A percentile compares a stretch with the other conserved stretches of the same genome.
Conservation (phyloP, 805 yeast genomes). For the Metschnikowia matae region DNA sequence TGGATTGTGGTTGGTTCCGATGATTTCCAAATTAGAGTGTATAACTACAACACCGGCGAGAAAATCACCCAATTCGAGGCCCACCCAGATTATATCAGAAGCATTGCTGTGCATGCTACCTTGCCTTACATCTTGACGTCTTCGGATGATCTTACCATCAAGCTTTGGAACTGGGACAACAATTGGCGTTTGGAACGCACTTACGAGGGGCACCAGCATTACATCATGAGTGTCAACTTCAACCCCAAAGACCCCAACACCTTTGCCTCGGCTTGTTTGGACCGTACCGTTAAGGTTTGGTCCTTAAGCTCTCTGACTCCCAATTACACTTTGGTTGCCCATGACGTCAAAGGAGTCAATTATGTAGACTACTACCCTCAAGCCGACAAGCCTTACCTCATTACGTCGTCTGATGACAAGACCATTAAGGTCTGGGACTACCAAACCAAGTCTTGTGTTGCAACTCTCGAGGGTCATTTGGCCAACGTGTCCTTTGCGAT, state of each 20-base stretch:
- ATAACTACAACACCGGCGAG: constrained; percentile 93
- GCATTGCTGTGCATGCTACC: constrained; percentile 90
- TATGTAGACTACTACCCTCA: constrained; percentile 96
- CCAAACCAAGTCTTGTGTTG: constrained; percentile 93
- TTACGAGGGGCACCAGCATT: constrained; percentile 94
- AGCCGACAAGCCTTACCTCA: constrained; percentile 93
- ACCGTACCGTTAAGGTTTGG: constrained; percentile 96
- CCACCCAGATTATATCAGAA: constrained; percentile 94
- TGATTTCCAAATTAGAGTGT: constrained; percentile 90
- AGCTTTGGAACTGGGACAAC: constrained; percentile 97
- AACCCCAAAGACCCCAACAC: constrained; percentile 97
- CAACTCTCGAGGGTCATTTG: constrained; percentile 89
- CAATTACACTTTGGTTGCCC: constrained; percentile 87
- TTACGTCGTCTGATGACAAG: constrained; percentile 87
- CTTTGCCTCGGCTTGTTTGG: constrained; percentile 95
- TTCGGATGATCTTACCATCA: constrained; percentile 87
- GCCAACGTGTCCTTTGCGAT: constrained; percentile 95
- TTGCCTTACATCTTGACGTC: constrained; percentile 86
- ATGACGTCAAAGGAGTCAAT: constrained; percentile 90
- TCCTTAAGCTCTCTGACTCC: constrained; percentile 82
- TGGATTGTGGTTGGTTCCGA: constrained; percentile 97
- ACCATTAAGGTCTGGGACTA: constrained; percentile 93
- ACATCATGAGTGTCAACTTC: constrained; percentile 89
- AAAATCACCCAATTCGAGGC: constrained; percentile 94
- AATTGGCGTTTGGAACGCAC: constrained; percentile 87